Conservation (phyloP, 495 filamentous ascomycete species). For the Penicillium paradoxum region DNA sequence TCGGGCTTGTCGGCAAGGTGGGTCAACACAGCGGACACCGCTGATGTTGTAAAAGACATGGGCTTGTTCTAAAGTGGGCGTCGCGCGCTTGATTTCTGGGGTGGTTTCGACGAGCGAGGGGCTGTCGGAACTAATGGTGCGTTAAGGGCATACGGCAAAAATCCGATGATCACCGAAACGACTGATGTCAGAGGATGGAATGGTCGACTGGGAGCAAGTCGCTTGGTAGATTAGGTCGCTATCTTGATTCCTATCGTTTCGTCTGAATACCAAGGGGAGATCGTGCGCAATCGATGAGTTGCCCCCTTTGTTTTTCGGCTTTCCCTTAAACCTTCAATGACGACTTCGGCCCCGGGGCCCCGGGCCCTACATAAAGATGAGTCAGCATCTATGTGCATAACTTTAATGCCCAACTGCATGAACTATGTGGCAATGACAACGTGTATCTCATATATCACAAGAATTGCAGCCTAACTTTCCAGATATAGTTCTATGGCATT, state of each 20-base stretch:
- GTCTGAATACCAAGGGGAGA: not conserved
- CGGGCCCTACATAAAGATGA: not conserved
- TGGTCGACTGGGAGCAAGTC: not conserved
- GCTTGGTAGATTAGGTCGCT: not conserved
- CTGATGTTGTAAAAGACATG: constrained; percentile 36
- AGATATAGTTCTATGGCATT: no score
- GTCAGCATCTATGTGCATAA: constrained; percentile 2
- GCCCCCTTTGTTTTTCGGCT: constrained; percentile 2
- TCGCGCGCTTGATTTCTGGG: not conserved
- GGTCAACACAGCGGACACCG: constrained; percentile 24
- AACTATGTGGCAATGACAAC: not conserved
- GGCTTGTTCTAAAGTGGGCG: not conserved
- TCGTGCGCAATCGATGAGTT: not conserved
- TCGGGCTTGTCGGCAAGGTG: constrained; percentile 16
- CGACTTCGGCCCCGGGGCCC: not conserved
- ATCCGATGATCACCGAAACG: constrained; percentile 13
- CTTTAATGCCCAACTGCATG: not conserved
- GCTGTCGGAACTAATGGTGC: constrained; percentile 11
- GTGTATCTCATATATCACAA: not conserved
- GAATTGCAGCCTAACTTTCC: no score
- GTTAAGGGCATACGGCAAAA: constrained; percentile 15
- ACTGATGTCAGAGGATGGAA: constrained; percentile 28
- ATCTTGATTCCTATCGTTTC: not conserved
- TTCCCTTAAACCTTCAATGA: constrained; percentile 4
- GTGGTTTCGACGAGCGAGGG: constrained; percentile 1